phyloP scores from a whole-genome alignment of 140 eudicot genomes.

The Stevia rebaudiana region DNA sequence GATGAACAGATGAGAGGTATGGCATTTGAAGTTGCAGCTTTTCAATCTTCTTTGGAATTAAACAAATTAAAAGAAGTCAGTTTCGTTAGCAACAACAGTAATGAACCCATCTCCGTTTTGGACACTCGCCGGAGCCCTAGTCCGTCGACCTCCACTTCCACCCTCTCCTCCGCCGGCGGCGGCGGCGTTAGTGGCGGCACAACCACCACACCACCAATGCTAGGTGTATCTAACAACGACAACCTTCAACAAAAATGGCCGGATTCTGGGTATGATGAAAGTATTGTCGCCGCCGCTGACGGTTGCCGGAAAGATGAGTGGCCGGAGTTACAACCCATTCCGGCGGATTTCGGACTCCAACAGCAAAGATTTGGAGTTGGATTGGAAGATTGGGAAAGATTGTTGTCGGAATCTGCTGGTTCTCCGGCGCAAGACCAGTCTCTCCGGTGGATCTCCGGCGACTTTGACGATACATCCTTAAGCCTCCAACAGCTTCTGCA shows the following conservation, averaged over 20 bases:
- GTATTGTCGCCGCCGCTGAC: slow-evolving; percentile 3
- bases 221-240: slow-evolving; percentile 22
- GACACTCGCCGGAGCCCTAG: slow-evolving; percentile 75
- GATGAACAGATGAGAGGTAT: slow-evolving; percentile 46
- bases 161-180: slow-evolving; percentile 41
- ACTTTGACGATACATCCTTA: slow-evolving; percentile 44
- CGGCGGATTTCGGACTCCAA: slow-evolving; percentile 27
- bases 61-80: slow-evolving; percentile 37
- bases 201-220: slow-evolving; percentile 21
- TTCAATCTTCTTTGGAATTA: slow-evolving; percentile 27
- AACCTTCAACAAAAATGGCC: slow-evolving; percentile 36
- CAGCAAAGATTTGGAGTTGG: slow-evolving; percentile 44
- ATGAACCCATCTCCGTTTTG: slow-evolving; percentile 64
- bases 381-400: slow-evolving; percentile 63
- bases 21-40: slow-evolving; percentile 38
- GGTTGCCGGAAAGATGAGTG: slow-evolving; percentile 46
- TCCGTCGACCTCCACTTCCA: slow-evolving; percentile 71
- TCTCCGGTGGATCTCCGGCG: slow-evolving; percentile 70
- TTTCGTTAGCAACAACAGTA: slow-evolving; percentile 32
- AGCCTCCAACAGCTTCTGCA: slow-evolving; percentile 54
- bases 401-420: slow-evolving; percentile 41
- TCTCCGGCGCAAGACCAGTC: slow-evolving; percentile 50
- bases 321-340: slow-evolving; percentile 49
- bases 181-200: slow-evolving; percentile 13
- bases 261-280: slow-evolving; percentile 25